Evolutionary conservation across 2,329 filamentous ascomycete genomes (phyloP).

Genomic region (Epichloe festucae): DNA sequence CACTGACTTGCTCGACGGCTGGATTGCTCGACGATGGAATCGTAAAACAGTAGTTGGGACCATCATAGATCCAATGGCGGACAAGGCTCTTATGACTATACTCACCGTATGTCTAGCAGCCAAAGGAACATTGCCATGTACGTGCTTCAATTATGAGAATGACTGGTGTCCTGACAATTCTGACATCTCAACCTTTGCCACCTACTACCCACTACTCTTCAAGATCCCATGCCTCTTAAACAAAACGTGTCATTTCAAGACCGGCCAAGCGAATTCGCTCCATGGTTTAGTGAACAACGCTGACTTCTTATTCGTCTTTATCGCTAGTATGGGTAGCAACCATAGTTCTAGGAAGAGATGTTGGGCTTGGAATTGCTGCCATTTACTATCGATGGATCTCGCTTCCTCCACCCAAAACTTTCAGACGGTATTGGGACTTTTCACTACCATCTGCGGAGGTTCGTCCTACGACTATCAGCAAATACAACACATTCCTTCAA

Average conservation of each 20-base stretch:
- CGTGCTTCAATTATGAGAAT: conserved; percentile 16
- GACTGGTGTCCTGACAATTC: background rate
- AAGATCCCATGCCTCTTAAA: background rate
- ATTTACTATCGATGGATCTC: conserved; percentile 96
- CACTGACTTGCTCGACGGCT: conserved; percentile 87
- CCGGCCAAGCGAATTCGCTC: background rate
- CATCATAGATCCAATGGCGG: conserved; percentile 91
- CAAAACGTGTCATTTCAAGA: background rate
- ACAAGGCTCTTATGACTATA: conserved; percentile 92
- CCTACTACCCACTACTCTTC: background rate
- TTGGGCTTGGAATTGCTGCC: conserved; percentile 69
- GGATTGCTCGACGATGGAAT: conserved; percentile 79
- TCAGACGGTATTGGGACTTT: conserved; percentile 93
- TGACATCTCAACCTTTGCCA: background rate
- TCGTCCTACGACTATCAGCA: conserved; percentile 70
- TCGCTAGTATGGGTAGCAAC: conserved; percentile 64
- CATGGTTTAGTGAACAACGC: background rate
- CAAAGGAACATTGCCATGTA: conserved; percentile 70
- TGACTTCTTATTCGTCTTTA: background rate
- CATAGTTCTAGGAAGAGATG: conserved; percentile 84
- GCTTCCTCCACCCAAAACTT: conserved; percentile 84
- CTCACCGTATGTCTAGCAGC: conserved; percentile 73
- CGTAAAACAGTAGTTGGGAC: conserved; percentile 88
- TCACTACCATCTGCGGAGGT: conserved; percentile 79
- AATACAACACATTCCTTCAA: conserved; percentile 90